A percentile compares a stretch with the other conserved stretches of the same genome.
phyloP scores from a whole-genome alignment of 2,329 filamentous ascomycete genomes.

The Westerdykella sp. region DNA sequence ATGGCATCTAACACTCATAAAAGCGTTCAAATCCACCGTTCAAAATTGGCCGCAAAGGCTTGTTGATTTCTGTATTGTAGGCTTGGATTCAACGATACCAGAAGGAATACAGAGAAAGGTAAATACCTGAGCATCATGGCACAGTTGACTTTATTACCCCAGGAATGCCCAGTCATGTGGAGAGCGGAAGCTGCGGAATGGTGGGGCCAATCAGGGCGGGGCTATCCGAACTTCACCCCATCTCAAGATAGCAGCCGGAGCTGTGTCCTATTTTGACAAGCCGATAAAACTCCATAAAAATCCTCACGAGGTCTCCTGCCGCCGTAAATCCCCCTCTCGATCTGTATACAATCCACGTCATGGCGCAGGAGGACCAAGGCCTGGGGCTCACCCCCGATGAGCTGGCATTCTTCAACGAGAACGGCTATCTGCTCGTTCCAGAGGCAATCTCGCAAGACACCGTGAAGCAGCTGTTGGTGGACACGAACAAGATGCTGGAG shows the following conservation, averaged over 20 bases:
- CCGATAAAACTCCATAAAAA: no score
- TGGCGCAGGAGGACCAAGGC: constrained; percentile 36
- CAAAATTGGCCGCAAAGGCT: no score
- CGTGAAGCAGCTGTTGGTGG: constrained; percentile 61
- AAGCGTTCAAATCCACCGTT: no score
- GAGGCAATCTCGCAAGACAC: constrained; percentile 63
- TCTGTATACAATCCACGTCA: background rate
- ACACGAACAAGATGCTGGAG: constrained; percentile 68
- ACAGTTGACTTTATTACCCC: no score
- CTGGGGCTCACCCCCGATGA: constrained; percentile 60
- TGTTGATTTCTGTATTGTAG: no score
- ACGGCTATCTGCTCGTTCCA: constrained; percentile 88
- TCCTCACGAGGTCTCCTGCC: background rate
- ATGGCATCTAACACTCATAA: no score
- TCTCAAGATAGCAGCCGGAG: constrained; percentile 1
- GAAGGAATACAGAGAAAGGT: no score
- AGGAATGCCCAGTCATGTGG: no score
- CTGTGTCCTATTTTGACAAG: no score
- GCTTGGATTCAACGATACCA: no score
- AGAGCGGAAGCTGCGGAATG: background rate
- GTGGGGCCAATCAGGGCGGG: constrained; percentile 9
- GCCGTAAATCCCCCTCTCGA: background rate
- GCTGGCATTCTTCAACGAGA: constrained; percentile 63
- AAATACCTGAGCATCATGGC: no score
- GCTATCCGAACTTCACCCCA: constrained; percentile 2